A percentile compares a stretch with the other conserved stretches of the same genome.
These are phyloP conservation scores for Collybiopsis confluens DNA, from an alignment of 768 basidiomycete species.

Conservation along the genomic window DNA sequence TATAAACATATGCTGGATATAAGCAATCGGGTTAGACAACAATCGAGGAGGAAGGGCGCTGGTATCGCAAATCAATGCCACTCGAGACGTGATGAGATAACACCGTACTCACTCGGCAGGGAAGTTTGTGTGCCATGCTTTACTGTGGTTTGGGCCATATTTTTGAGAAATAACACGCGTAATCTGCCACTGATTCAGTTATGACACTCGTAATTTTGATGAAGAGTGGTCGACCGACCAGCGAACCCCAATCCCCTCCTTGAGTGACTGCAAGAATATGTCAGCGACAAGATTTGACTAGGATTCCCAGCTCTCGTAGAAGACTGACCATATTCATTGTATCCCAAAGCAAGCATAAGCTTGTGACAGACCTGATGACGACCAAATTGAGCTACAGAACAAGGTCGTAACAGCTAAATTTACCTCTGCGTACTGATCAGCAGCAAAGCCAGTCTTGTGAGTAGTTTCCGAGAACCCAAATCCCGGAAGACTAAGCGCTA, in stretches of 20 bases:
- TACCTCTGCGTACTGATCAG: slow-evolving; percentile 37
- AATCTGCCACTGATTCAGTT: slow-evolving; percentile 14
- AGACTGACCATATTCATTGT: slow-evolving; percentile 28
- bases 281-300: neutral
- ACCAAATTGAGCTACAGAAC: too few relatives aligned
- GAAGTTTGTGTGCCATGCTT: slow-evolving; percentile 28
- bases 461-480: slow-evolving; percentile 44
- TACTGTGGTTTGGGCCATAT: slow-evolving; percentile 22
- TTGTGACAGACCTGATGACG: slow-evolving; percentile 26
- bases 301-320: neutral
- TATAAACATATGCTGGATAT: slow-evolving; percentile 24
- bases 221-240: neutral
- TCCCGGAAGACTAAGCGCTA: slow-evolving; percentile 39
- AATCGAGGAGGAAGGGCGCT: neutral
- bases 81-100: neutral
- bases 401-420: neutral
- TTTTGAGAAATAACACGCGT: slow-evolving; percentile 16
- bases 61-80: neutral
- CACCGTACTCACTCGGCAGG: slow-evolving; percentile 16
- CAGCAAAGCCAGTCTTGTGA: slow-evolving; percentile 34
- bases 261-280: neutral
- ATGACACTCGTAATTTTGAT: neutral
- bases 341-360: slow-evolving; percentile 31
- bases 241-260: neutral
- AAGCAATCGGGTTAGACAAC: slow-evolving; percentile 8